Evolutionary conservation across 352 stramenopile genomes (phyloP), one percentile per base, ranked within the genome.

Genomic region (Peronospora tabacina): DNA sequence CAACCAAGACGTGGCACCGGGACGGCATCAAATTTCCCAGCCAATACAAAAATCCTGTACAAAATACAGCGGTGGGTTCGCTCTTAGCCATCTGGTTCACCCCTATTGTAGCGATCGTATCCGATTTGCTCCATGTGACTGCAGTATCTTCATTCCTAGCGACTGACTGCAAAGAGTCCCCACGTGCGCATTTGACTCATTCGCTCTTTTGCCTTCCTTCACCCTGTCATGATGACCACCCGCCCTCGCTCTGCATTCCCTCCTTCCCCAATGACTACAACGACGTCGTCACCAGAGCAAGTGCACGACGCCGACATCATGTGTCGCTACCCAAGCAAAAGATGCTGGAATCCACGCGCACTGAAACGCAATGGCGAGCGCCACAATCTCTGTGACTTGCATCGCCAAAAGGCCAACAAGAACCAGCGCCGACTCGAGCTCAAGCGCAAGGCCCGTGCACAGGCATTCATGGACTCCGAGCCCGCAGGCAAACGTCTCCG

Each of bases 391-490:
- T 87, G 75, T 47, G 61, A 82, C 16, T 57, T 72, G 40, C 75
- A 87, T 47, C 72, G 75, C 26, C 51, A 63, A n/a, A 78, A 82
- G 45, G 70, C 74, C 40, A 87, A 85, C 53, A 63, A 68, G 44
- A 85, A 87, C 66, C 78, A 89, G 59, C 75, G 75, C 15, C 66
- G 64, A 5, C 65, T 80, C 9, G 67, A 87, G 49, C 56, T 63
- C 19, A 70, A 70, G 51, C 62, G 63, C 43, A 69, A 73, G 47
- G 49, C 60, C 7, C 44, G 54, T 3, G 49, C 53, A 15, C 48
- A 62, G 28, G 49, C 46, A n/a, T 45, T 41, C 1, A 17, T 45
- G n/a, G 41, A 52, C 13, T 32, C n/a, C 11, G 55, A 55, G 32
- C 36, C 53, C 0, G 10, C 15, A 7, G 57, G 39, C 2, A 65